phyloP scores from a whole-genome alignment of 1,284 basidiomycete genomes.

The Tausonia pullulans region DNA sequence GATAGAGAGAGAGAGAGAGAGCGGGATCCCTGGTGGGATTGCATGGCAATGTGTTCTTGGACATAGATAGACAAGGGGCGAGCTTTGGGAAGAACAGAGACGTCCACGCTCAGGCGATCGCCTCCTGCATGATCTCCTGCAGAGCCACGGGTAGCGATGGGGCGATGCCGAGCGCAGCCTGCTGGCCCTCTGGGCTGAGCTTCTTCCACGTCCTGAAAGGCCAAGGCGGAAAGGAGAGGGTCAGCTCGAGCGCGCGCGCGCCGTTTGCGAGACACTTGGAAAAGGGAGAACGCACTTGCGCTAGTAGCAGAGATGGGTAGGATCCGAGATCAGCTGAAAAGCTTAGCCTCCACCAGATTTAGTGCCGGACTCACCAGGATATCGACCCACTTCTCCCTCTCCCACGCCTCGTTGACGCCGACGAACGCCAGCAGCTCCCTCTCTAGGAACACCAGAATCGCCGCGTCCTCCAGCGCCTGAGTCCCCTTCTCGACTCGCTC shows the following conservation, averaged over 20 bases:
- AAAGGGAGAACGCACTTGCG: not conserved
- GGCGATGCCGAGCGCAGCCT: constrained; percentile 20
- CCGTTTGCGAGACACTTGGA: not conserved
- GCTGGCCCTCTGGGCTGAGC: constrained; percentile 22
- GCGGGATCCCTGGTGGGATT: too few relatives aligned
- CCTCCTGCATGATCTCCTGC: constrained; percentile 12
- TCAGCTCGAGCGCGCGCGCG: not conserved
- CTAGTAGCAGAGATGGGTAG: too few relatives aligned
- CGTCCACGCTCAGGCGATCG: not conserved
- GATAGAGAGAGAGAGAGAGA: not conserved
- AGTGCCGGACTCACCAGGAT: constrained; percentile 20
- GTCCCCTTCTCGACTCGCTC: constrained; percentile 21
- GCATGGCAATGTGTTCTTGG: too few relatives aligned
- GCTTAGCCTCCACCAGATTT: not conserved
- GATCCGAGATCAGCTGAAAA: too few relatives aligned
- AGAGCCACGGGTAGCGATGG: not conserved
- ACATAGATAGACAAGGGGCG: too few relatives aligned
- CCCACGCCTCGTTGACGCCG: constrained; percentile 22
- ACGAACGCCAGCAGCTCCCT: constrained; percentile 25
- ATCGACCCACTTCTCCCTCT: constrained; percentile 25
- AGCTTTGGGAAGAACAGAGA: too few relatives aligned
- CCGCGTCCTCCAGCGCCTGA: constrained; percentile 26
- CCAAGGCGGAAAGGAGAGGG: not conserved
- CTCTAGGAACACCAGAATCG: constrained; percentile 27
- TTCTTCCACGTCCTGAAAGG: constrained; percentile 26